Percentiles rank a stretch among this genome's conserved stretches.
Evolutionary conservation across 2,329 filamentous ascomycete species (phyloP).

Genomic region (Corynespora cassiicola): DNA sequence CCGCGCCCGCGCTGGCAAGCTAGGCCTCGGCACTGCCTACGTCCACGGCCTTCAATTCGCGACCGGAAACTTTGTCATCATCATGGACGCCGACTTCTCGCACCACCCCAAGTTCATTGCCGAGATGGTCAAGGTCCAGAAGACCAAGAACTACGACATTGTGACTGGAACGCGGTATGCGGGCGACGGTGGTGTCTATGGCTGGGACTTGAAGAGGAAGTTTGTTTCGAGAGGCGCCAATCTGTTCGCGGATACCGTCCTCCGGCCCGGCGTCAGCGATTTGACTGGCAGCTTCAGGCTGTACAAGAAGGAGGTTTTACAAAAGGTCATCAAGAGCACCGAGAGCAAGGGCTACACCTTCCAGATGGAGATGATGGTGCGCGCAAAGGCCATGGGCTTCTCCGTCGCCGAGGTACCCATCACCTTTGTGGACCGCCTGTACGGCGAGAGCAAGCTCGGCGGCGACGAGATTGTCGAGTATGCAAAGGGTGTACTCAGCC

Average conservation of each 20-base stretch:
- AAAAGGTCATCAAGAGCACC: conserved; percentile 88
- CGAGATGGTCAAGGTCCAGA: conserved; percentile 85
- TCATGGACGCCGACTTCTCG: conserved; percentile 99
- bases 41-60: conserved; percentile 91
- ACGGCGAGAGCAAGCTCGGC: conserved; percentile 93
- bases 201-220: conserved; percentile 87
- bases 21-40: conserved; percentile 96
- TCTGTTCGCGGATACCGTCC: conserved; percentile 91
- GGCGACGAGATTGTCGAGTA: conserved; percentile 97
- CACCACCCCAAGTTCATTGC: conserved; percentile 99
- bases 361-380: conserved; percentile 99
- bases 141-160: conserved; percentile 84
- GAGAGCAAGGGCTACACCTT: conserved; percentile 98
- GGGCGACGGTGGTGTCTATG: conserved; percentile 83
- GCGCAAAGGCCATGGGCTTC: conserved; percentile 94
- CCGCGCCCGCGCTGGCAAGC: conserved; percentile 89
- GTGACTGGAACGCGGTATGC: conserved; percentile 96
- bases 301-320: conserved; percentile 89
- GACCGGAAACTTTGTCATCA: conserved; percentile 94
- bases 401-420: conserved; percentile 96
- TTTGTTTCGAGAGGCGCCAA: conserved; percentile 88
- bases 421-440: conserved; percentile 92
- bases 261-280: conserved; percentile 93
- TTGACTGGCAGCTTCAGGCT: conserved; percentile 92
- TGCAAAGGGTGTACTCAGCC: conserved; percentile 67